Base-by-base conservation (phyloP, 192 early-diverging fungal genomes). In the Dimargaris xerosporica region DNA sequence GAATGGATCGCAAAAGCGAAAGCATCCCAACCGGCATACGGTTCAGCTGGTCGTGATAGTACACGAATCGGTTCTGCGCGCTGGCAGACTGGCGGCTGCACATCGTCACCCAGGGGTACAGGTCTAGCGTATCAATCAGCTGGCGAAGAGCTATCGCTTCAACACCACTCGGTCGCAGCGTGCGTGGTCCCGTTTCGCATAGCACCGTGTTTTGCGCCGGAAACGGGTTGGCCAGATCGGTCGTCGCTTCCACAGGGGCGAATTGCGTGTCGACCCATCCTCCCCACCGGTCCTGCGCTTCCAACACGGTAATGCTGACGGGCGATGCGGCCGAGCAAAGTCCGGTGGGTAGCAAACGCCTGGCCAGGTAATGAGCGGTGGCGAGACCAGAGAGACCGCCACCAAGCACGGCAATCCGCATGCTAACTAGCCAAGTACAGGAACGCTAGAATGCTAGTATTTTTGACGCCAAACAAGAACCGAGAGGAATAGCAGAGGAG, bases 331-430 rank as follows among this genome's bases (percentile, higher is more conserved):
- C 62, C 26, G 65, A 9, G 3, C n/a, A 3, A 50, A 12, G 15
- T 29, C 28, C 28, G 5, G 62, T 62, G n/a, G 66, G 48, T 39
- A 71, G 70, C 31, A 78, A 64, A 31, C 65, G 64, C 31, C 73
- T 73, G 9, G 87, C 69, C 19, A 91, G 71, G 71, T 86, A 88
- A 79, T 82, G 93, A 4, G 90, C 91, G 3, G 89, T 75, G 44
- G 85, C 82, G 19, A 98, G 82, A 16, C 93, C 93, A 23, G 85
- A 85, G 66, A 98, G 87, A 31, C 95, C 95, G 39, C 90, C 93
- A 41, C 94, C 94, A 6, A 98, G 72, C n/a, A 98, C 83, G 7
- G 81, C 79, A 65, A 91, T 74, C 52, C 67, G 68, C 56, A 59
- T 59, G 10, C 23, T 50, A 50, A 50, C 47, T 4, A 50, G 47